Conservation (phyloP, 2,329 filamentous ascomycete species). For the Ascochyta clinopodiicola region DNA sequence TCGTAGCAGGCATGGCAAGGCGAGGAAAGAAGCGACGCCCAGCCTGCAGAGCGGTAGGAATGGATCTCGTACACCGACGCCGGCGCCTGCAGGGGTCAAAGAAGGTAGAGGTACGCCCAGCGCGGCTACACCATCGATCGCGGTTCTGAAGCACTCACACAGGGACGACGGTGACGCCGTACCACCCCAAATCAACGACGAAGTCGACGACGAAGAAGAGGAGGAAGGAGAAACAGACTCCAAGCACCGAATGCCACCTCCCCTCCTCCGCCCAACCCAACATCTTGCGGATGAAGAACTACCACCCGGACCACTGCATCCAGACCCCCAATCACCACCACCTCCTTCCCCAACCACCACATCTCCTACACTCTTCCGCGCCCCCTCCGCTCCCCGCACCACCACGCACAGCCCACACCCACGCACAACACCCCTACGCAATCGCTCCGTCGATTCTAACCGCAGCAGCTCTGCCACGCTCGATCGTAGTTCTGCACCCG, state of each 20-base stretch:
- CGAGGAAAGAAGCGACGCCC: neutral
- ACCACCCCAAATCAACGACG: neutral
- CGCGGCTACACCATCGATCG: neutral
- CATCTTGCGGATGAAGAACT: no score
- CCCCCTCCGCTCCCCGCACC: no score
- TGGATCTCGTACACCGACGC: neutral
- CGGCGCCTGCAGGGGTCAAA: neutral
- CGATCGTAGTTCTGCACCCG: neutral
- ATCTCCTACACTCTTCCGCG: no score
- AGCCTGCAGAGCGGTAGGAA: neutral
- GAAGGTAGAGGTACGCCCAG: neutral
- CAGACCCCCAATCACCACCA: no score
- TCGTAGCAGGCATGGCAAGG: conserved; percentile 6
- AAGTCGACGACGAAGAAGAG: neutral
- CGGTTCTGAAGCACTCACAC: neutral
- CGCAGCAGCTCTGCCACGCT: neutral
- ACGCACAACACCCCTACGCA: no score
- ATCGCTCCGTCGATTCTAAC: neutral
- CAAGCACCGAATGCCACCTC: neutral
- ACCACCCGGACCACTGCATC: no score
- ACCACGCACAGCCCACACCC: no score
- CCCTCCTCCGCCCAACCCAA: neutral
- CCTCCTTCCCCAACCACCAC: no score
- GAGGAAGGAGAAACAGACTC: neutral
- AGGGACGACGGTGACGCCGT: neutral